Evolutionary conservation across 2,329 filamentous ascomycete species (phyloP), one percentile per base, ranked within the genome.

Genomic region (Penicillium brevicompactum): DNA sequence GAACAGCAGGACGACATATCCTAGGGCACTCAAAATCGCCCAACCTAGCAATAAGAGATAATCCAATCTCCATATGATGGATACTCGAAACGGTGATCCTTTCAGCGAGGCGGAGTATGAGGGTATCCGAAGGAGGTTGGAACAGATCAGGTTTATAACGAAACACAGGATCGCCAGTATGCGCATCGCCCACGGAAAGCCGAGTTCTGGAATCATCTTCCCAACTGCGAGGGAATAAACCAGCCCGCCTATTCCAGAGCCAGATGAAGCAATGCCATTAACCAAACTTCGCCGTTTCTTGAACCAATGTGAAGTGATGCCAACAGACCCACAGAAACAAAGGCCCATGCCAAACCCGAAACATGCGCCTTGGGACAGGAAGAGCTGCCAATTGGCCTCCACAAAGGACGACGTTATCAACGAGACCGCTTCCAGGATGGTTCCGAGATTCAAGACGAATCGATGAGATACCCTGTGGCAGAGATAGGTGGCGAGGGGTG

Each of bases 1-100:
- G 71, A 85, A 88, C 2, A 87, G 76, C 2, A 88, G 67, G 1
- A 83, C 80, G 9, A 87, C 80, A 57, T 87, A 88, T 2, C 82
- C 86, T 3, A 88, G 71, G 75, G 74, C 60, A 74, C 77, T 77
- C 11, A 21, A 75, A 66, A 51, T 81, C 78, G 2, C 69, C 74
- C 74, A 49, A 2, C n/a, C 24, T 2, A 49, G 22, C 22, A 49
- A 14, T 5, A 49, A 16, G 9, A 41, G 5, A 11, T 41, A 24
- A 5, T 49, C 37, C 24, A 31, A 18, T 9, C 34, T 27, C 38
- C 6, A 6, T 9, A 49, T 13, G 4, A 49, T 14, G 5, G 24
- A 30, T 14, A 41, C 2, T 18, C 38, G 34, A 3, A 49, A 41
- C 3, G 38, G 16, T 21, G 38, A 9, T 2, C 7, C 38, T 16